Evolutionary conservation across 306 rosid species (phyloP).

Genomic region (Bauhinia variegata): DNA sequence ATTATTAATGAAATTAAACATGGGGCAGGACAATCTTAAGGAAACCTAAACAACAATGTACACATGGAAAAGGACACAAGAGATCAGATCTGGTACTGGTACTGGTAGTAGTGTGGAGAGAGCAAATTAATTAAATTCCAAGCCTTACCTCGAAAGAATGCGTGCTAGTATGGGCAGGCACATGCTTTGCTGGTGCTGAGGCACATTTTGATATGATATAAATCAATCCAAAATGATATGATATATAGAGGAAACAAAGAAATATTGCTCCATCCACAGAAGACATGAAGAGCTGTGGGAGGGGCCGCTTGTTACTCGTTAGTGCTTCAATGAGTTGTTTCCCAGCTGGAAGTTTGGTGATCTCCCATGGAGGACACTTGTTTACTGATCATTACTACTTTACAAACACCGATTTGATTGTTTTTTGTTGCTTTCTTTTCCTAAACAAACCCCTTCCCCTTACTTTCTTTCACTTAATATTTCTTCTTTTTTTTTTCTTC

Average conservation of each 20-base stretch:
- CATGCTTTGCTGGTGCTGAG: conserved; percentile 61
- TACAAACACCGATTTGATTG: conserved; percentile 79
- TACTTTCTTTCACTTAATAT: conserved; percentile 17
- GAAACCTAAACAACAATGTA: no score
- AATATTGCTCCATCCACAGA: conserved; percentile 46
- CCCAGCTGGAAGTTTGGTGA: conserved; percentile 59
- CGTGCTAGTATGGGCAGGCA: conserved; percentile 61
- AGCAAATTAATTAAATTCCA: conserved; percentile 11
- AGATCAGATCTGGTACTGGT: not conserved
- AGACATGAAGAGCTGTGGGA: conserved; percentile 58
- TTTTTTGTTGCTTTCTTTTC: conserved; percentile 54
- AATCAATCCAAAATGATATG: conserved; percentile 12
- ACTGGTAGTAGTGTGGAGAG: not conserved
- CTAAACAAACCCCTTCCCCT: conserved; percentile 2
- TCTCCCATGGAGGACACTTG: conserved; percentile 40
- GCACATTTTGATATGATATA: conserved; percentile 41
- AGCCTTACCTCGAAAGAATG: conserved; percentile 31
- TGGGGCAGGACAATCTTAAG: no score
- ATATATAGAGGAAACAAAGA: conserved; percentile 45
- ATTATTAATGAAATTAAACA: not conserved
- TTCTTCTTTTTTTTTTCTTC: conserved; percentile 12
- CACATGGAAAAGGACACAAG: no score
- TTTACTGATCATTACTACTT: conserved; percentile 48
- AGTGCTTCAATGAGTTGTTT: conserved; percentile 85
- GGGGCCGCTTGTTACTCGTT: conserved; percentile 46